Evolutionary conservation across 192 early-diverging fungal genomes (phyloP).

Genomic region (Coemansia sp.): DNA sequence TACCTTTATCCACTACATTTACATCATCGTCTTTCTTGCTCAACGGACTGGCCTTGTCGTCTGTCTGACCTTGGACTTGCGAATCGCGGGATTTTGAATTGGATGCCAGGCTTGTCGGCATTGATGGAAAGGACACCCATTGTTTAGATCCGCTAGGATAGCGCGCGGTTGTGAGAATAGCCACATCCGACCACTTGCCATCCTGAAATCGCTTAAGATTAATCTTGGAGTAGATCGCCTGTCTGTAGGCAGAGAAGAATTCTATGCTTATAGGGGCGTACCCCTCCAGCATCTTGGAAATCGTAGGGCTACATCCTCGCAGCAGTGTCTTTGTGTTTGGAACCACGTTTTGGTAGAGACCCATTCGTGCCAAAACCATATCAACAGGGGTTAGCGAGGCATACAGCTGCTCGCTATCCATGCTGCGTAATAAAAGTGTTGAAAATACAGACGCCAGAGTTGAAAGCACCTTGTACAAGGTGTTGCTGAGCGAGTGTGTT

Average conservation of each 20-base stretch:
- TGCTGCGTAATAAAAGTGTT: constrained; percentile 23
- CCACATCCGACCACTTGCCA: constrained; percentile 27
- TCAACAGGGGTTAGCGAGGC: constrained; percentile 16
- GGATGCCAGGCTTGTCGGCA: not conserved
- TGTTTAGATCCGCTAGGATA: constrained; percentile 39
- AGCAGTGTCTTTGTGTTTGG: constrained; percentile 24
- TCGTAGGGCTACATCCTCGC: constrained; percentile 8
- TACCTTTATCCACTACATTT: too few relatives aligned
- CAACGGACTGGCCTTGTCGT: not conserved
- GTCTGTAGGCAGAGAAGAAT: constrained; percentile 30
- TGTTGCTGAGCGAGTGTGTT: constrained; percentile 19
- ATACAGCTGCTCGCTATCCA: constrained; percentile 23
- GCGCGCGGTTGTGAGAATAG: constrained; percentile 20
- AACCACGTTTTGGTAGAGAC: constrained; percentile 13
- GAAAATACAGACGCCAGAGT: constrained; percentile 38
- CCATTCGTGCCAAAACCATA: constrained; percentile 17
- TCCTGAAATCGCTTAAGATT: constrained; percentile 26
- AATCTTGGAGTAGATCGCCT: constrained; percentile 36
- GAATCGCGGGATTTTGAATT: not conserved
- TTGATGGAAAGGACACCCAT: constrained; percentile 32
- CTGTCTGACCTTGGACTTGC: not conserved
- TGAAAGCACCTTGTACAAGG: constrained; percentile 41
- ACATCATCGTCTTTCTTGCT: not conserved
- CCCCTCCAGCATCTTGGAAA: constrained; percentile 18
- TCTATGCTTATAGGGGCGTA: constrained; percentile 30